Percentiles rank a stretch among this genome's conserved stretches.
Conservation (phyloP, 2,329 filamentous ascomycete genomes). For the Dendryphion nanum region DNA sequence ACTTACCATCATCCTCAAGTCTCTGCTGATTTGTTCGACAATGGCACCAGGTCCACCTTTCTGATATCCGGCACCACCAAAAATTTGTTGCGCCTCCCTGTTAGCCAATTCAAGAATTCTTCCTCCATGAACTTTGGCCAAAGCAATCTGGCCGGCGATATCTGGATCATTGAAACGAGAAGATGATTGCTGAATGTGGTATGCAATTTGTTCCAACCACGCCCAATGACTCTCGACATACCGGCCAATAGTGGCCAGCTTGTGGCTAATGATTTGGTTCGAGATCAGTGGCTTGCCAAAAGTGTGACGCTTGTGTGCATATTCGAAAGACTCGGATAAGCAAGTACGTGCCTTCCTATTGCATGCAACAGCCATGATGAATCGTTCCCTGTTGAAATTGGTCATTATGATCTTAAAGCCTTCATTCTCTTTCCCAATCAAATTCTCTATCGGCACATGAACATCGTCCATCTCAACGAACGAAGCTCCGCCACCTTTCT, state of each 20-base stretch:
- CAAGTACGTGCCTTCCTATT: constrained; percentile 60
- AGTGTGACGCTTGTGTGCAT: constrained; percentile 54
- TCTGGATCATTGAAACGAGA: constrained; percentile 39
- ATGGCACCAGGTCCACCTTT: constrained; percentile 49
- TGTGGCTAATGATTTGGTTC: constrained; percentile 59
- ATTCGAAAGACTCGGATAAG: constrained; percentile 52
- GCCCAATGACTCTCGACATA: constrained; percentile 62
- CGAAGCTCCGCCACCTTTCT: constrained; percentile 63
- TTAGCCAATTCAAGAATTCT: constrained; percentile 51
- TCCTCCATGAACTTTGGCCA: constrained; percentile 52
- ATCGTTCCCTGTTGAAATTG: constrained; percentile 55
- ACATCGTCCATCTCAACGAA: constrained; percentile 59
- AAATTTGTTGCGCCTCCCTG: constrained; percentile 55
- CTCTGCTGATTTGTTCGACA: constrained; percentile 55
- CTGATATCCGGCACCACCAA: constrained; percentile 55
- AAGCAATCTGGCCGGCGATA: constrained; percentile 40
- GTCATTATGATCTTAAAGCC: constrained; percentile 61
- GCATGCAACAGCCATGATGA: constrained; percentile 56
- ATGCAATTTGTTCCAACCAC: constrained; percentile 61
- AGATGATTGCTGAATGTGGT: constrained; percentile 49
- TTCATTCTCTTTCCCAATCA: constrained; percentile 54
- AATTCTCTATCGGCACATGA: constrained; percentile 52
- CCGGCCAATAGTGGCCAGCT: constrained; percentile 59
- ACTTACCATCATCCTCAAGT: constrained; percentile 52
- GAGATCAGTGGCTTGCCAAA: constrained; percentile 59